Evolutionary conservation across 148 eudicot genomes (phyloP), one percentile per base, ranked within the genome.

Genomic region (Rhododendron henanense): DNA sequence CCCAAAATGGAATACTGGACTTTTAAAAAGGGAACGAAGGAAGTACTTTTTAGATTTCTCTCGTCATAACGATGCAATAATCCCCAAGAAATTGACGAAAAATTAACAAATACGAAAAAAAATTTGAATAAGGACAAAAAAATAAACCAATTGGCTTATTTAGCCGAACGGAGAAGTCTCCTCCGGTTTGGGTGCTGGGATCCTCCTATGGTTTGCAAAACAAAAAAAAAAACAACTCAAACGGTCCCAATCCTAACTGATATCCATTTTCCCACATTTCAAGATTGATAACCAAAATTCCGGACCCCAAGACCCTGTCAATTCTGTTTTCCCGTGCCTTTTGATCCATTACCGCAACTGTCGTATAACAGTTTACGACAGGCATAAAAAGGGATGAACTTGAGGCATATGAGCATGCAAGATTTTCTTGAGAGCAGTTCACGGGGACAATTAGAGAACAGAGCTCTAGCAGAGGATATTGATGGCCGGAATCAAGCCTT

Each of bases 401-500:
- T 14, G 39, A 71, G 75, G 41, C 76, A 31, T 13, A 14, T 28
- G 39, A 71, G 76, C 76, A 6, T 41, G 8, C 45, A 69, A 13
- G 18, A 71, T 71, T 71, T 71, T 71, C 21, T 31, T 13, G 39
- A 71, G 76, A 31, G 76, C 76, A 31, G 39, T 28, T 71, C 18
- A 14, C 14, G 35, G 75, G 18, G 5, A 13, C 5, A 19, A 19
- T 0, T 31, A 31, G 18, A 50, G 71, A 85, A 13, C 25, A 81
- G 33, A 73, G 47, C 19, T 25, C 84, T 28, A 81, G 25, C 59
- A 44, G 87, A 19, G 13, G 31, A 31, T 8, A 57, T 31, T 71
- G 79, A 48, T 31, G 79, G 61, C 63, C 45, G 85, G 28, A 53
- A 73, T 81, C 35, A 86, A 86, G 84, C 84, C 84, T 53, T 37